These are phyloP conservation scores for Lachancea cidri DNA, from an alignment of 805 yeast species.

Conservation along the genomic window DNA sequence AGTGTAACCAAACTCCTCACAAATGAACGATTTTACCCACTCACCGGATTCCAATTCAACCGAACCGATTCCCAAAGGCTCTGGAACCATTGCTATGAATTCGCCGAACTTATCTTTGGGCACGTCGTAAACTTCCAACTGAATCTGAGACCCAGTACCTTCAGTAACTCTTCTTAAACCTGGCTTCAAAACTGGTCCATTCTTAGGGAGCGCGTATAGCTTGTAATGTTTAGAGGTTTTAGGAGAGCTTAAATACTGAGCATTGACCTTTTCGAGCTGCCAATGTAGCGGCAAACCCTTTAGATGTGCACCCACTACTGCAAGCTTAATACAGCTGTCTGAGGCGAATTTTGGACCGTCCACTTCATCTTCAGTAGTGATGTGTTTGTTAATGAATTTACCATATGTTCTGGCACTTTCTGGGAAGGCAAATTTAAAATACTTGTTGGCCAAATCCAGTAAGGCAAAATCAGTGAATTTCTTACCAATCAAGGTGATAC, in stretches of 20 bases:
- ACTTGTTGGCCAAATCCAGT: slow-evolving; percentile 73
- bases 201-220: slow-evolving; percentile 75
- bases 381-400: slow-evolving; percentile 13
- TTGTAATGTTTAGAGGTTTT: slow-evolving; percentile 67
- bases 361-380: slow-evolving; percentile 14
- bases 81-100: slow-evolving; percentile 84
- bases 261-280: slow-evolving; percentile 85
- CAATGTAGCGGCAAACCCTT: slow-evolving; percentile 86
- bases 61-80: slow-evolving; percentile 92
- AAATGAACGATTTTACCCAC: slow-evolving; percentile 88
- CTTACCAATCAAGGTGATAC: slow-evolving; percentile 77
- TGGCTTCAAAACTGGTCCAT: slow-evolving; percentile 83
- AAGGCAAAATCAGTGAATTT: slow-evolving; percentile 87
- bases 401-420: slow-evolving; percentile 54
- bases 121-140: slow-evolving; percentile 76
- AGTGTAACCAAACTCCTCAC: slow-evolving; percentile 84
- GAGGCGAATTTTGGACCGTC: slow-evolving; percentile 25
- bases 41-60: slow-evolving; percentile 77
- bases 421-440: slow-evolving; percentile 46
- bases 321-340: slow-evolving; percentile 53
- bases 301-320: slow-evolving; percentile 96
- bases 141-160: slow-evolving; percentile 53
- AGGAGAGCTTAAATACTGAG: slow-evolving; percentile 60
- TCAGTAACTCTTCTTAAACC: slow-evolving; percentile 68
- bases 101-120: slow-evolving; percentile 75